Base-by-base conservation (phyloP, 1,139 yeast species). In the Suzukiozyma palmioleophila region DNA sequence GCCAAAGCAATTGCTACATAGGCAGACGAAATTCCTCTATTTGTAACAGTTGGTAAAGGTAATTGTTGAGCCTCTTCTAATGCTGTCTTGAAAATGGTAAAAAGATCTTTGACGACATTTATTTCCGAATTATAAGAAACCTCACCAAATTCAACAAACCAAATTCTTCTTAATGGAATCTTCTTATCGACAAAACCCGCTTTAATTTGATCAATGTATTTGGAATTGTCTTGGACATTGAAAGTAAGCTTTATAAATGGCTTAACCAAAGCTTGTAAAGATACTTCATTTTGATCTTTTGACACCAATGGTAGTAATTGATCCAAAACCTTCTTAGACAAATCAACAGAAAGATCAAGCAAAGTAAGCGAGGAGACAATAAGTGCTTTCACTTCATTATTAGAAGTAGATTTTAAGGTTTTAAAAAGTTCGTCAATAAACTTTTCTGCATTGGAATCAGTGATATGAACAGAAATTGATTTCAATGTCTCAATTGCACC, bases 231-330 rank as follows among this genome's bases (percentile, higher is more conserved):
- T 14, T 8, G 30, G 8, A 33, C 10, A 12, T 26, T 14, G 11
- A 24, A 33, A 16, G 30, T 26, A 13, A 14, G 26, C 10, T 33
- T 33, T 7, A 26, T 26, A 45, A 76, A 75, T 0, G 80, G 68
- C n/a, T 62, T 58, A n/a, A 83, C 63, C 45, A 79, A 65, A 5
- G 68, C 63, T 2, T 63, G 47, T 37, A 88, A 66, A 0, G 87
- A 79, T 1, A 50, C 32, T 55, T 92, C 97, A 49, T 88, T 87
- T 39, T 79, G 77, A 53, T 90, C 97, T 52, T 87, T 89, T 1
- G 75, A 49, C 8, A 84, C 67, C 13, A 79, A 61, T 1, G 84
- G 72, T 2, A 71, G 47, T 28, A 88, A 53, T 0, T 63, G 67
- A 2, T 62, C 53, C 1, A 77, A 59, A 10, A 82, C 59, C 25